Evolutionary conservation across 352 stramenopile genomes (phyloP).

Genomic region (Globisporangium spiculum): DNA sequence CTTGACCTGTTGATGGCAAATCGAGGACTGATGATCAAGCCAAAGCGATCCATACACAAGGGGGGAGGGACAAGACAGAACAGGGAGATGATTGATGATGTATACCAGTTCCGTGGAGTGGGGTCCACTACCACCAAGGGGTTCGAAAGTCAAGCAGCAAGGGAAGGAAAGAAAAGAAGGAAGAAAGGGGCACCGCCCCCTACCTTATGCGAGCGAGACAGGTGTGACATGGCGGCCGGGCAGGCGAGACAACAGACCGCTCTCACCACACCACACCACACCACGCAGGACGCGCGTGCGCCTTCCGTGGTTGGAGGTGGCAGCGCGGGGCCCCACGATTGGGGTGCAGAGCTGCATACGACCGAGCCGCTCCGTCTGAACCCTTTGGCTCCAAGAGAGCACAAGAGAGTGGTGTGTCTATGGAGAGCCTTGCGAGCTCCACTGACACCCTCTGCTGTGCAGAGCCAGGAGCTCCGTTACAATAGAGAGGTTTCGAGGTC

Average conservation of each 20-base stretch:
- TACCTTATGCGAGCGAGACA: background rate
- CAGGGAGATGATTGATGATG: background rate
- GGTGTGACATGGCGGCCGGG: background rate
- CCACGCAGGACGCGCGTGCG: background rate
- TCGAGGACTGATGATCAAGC: background rate
- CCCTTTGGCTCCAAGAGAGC: slow-evolving; percentile 1
- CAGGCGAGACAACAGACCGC: too few relatives aligned
- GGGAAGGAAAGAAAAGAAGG: background rate
- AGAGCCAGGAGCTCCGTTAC: background rate
- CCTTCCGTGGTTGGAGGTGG: background rate
- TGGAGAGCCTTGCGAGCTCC: background rate
- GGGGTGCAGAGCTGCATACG: background rate
- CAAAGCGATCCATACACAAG: background rate
- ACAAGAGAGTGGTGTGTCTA: background rate
- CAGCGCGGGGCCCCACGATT: background rate
- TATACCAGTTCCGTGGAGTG: background rate
- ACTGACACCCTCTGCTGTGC: background rate
- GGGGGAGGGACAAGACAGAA: background rate
- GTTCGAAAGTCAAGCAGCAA: background rate
- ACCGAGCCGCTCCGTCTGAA: background rate
- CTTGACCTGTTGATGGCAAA: background rate
- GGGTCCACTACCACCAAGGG: background rate
- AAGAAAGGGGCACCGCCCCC: background rate
- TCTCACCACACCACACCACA: background rate
- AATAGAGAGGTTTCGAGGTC: background rate